Percentiles rank a stretch among this genome's conserved stretches.
Evolutionary conservation across 768 basidiomycete species (phyloP).

Genomic region (Lyophyllum decastes): DNA sequence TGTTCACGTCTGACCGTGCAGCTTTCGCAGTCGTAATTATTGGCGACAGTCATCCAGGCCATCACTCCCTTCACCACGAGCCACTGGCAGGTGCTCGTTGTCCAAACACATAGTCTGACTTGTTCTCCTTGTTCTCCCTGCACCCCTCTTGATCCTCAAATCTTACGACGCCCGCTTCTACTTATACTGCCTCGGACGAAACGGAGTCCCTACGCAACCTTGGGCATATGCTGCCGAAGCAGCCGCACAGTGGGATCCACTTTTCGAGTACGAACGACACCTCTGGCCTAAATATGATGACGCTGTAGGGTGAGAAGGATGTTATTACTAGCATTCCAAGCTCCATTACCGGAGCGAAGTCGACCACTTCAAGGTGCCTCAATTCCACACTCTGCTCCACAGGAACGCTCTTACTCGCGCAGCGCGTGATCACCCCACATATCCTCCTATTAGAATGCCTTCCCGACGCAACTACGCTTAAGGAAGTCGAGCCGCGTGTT

Average conservation of each 20-base stretch:
- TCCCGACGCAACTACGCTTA: background rate
- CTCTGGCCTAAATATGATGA: background rate
- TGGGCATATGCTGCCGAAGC: background rate
- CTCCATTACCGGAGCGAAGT: background rate
- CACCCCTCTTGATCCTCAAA: background rate
- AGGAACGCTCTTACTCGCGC: background rate
- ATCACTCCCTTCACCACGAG: background rate
- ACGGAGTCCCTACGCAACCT: background rate
- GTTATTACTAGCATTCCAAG: background rate
- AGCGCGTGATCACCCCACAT: background rate
- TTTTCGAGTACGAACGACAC: background rate
- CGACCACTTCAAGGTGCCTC: background rate
- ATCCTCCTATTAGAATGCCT: background rate
- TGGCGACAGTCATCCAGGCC: background rate
- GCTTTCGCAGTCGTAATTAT: background rate
- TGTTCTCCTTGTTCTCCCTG: background rate
- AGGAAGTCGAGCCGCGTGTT: background rate
- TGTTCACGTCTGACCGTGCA: background rate
- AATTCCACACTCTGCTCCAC: background rate
- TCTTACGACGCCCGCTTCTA: background rate
- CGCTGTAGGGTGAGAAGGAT: background rate
- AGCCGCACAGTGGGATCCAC: background rate
- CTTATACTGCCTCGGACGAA: background rate
- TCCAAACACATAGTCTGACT: background rate
- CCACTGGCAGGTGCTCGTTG: slow-evolving; percentile 2